These are phyloP conservation scores for Leptographium radiaticola DNA, from an alignment of 2,329 filamentous ascomycete genomes.

Conservation along the genomic window DNA sequence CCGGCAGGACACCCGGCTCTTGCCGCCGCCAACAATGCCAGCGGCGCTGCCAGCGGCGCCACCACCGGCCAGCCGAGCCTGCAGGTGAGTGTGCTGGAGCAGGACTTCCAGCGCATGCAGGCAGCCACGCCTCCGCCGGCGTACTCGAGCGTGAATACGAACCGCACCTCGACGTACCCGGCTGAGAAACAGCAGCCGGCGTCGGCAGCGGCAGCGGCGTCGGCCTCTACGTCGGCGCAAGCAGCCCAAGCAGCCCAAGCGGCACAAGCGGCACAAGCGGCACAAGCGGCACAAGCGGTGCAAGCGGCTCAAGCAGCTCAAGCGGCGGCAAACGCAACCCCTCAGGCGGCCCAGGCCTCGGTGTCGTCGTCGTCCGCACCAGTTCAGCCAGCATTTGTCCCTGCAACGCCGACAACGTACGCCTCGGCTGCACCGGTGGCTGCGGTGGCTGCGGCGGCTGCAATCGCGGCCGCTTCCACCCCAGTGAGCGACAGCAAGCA, in stretches of 20 bases:
- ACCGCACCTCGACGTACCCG: conserved; percentile 54
- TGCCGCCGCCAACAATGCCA: conserved; percentile 24
- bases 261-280: too few species aligned
- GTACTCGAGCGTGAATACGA: conserved; percentile 64
- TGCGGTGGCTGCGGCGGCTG: background rate
- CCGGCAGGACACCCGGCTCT: conserved; percentile 7
- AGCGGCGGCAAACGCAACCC: too few species aligned
- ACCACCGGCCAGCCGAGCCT: conserved; percentile 22
- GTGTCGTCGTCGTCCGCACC: background rate
- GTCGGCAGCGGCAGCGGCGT: background rate
- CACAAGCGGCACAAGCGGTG: too few species aligned
- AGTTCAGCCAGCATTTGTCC: background rate
- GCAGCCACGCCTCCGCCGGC: conserved; percentile 84
- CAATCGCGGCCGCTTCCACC: background rate
- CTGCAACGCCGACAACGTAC: background rate
- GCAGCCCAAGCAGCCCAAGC: too few species aligned
- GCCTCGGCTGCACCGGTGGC: background rate
- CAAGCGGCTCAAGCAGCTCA: too few species aligned
- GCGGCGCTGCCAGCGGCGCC: conserved; percentile 4
- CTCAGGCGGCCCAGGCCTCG: conserved; percentile 13
- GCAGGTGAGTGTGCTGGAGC: conserved; percentile 62
- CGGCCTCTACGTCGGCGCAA: background rate
- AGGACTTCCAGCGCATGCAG: conserved; percentile 75
- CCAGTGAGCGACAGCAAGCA: conserved; percentile 11
- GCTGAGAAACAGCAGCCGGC: conserved; percentile 57